phyloP scores from a whole-genome alignment of 2,329 filamentous ascomycete species.

The Hymenoscyphus repandus region DNA sequence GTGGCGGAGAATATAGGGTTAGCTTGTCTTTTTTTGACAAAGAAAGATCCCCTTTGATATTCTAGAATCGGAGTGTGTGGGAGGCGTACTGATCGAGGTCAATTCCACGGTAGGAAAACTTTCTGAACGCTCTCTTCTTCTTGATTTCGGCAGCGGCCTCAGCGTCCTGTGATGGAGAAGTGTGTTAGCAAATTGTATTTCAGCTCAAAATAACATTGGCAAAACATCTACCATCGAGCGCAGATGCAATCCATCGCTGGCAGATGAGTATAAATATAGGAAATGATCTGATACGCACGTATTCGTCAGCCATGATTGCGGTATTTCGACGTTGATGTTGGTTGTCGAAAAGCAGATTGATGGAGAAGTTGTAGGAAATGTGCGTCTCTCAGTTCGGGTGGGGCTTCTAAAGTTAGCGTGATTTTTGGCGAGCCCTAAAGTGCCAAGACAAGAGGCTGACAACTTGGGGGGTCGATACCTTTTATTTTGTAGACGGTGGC shows the following conservation, averaged over 20 bases:
- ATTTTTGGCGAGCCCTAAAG: conserved; percentile 8
- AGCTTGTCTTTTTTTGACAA: conserved; percentile 22
- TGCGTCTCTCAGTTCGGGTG: conserved; percentile 11
- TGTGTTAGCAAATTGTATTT: conserved; percentile 30
- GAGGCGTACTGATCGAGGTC: conserved; percentile 94
- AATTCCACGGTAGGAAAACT: conserved; percentile 99
- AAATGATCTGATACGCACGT: conserved; percentile 49
- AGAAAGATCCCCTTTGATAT: conserved; percentile 31
- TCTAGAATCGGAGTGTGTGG: conserved; percentile 21
- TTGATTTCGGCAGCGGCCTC: conserved; percentile 99
- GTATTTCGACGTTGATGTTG: conserved; percentile 29
- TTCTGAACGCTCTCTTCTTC: conserved; percentile 99
- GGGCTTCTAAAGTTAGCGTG: conserved; percentile 7
- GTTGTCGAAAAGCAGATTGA: conserved; percentile 27
- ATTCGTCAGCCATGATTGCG: conserved; percentile 79
- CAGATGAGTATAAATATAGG: neutral
- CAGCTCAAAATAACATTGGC: neutral
- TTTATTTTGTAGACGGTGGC: too few species aligned
- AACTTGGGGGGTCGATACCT: too few species aligned
- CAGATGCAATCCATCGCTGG: neutral
- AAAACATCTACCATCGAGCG: neutral
- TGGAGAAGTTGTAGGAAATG: conserved; percentile 12
- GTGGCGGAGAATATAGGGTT: conserved; percentile 32
- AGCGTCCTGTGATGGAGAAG: conserved; percentile 62
- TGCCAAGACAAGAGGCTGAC: neutral